phyloP scores from a whole-genome alignment of 441 rosid species.

The Pelargonium citronellum region DNA sequence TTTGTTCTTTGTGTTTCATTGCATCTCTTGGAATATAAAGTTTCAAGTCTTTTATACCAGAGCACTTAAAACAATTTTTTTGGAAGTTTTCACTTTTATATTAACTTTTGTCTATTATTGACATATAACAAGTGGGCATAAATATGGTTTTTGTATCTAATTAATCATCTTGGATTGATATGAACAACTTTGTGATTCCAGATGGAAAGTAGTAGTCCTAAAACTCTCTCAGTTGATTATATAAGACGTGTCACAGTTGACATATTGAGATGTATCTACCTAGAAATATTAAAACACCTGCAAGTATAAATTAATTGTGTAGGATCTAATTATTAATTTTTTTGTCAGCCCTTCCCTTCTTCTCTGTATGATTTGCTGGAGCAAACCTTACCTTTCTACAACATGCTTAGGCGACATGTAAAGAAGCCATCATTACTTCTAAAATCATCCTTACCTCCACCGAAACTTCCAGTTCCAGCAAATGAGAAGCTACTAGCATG shows the following conservation, averaged over 20 bases:
- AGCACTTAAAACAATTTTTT: neutral
- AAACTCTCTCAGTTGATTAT: neutral
- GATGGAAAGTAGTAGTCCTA: too few relatives aligned
- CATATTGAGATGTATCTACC: neutral
- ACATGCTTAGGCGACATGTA: constrained; percentile 54
- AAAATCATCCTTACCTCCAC: constrained; percentile 44
- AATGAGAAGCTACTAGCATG: constrained; percentile 73
- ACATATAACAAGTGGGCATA: too few relatives aligned
- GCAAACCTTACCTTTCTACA: constrained; percentile 72
- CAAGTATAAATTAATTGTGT: neutral
- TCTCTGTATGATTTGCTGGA: constrained; percentile 61
- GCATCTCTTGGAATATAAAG: neutral
- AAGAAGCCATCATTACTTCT: constrained; percentile 39
- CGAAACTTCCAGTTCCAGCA: constrained; percentile 72
- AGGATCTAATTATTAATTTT: neutral
- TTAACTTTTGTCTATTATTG: too few relatives aligned
- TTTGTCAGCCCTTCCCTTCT: constrained; percentile 56
- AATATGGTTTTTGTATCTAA: too few relatives aligned
- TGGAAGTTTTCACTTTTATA: too few relatives aligned
- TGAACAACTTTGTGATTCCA: too few relatives aligned
- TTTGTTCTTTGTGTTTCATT: constrained; percentile 17
- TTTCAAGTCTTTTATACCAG: neutral
- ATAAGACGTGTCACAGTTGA: neutral
- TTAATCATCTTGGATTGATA: too few relatives aligned
- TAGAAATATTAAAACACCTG: neutral